These are phyloP conservation scores for Coniochaeta prunicola DNA, from an alignment of 2,329 filamentous ascomycete genomes.

Conservation along the genomic window DNA sequence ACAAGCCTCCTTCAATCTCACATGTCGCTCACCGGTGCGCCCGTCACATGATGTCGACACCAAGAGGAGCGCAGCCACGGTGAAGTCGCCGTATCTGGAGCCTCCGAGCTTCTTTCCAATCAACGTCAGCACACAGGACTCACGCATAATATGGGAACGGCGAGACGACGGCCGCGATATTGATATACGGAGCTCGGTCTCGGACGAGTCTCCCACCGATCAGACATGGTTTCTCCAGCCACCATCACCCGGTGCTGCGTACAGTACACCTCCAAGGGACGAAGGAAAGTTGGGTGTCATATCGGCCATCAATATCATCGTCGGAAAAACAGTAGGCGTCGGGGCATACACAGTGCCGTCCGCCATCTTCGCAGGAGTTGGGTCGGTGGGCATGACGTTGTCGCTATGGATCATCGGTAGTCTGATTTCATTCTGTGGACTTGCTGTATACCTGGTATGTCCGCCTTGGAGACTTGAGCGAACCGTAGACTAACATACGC, in stretches of 20 bases:
- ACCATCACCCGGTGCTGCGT: constrained; percentile 10
- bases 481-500: neutral
- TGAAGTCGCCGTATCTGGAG: constrained; percentile 13
- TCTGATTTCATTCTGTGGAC: constrained; percentile 35
- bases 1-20: constrained; percentile 20
- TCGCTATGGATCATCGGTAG: constrained; percentile 47
- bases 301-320: constrained; percentile 28
- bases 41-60: constrained; percentile 11
- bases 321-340: constrained; percentile 30
- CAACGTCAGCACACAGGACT: constrained; percentile 5
- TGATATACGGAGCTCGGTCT: constrained; percentile 8
- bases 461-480: too few species aligned
- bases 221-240: constrained; percentile 15
- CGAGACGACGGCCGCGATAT: constrained; percentile 6
- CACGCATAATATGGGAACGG: constrained; percentile 4
- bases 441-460: constrained; percentile 32
- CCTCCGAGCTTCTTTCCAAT: constrained; percentile 15
- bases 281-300: constrained; percentile 25
- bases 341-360: constrained; percentile 49
- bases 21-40: constrained; percentile 23
- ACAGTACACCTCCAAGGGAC: constrained; percentile 5
- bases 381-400: constrained; percentile 45
- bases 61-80: constrained; percentile 8
- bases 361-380: constrained; percentile 46
- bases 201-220: constrained; percentile 12